These are phyloP conservation scores for Marchantia paleacea DNA, from an alignment of 225 moss, liverwort and hornwort genomes.

Conservation along the genomic window DNA sequence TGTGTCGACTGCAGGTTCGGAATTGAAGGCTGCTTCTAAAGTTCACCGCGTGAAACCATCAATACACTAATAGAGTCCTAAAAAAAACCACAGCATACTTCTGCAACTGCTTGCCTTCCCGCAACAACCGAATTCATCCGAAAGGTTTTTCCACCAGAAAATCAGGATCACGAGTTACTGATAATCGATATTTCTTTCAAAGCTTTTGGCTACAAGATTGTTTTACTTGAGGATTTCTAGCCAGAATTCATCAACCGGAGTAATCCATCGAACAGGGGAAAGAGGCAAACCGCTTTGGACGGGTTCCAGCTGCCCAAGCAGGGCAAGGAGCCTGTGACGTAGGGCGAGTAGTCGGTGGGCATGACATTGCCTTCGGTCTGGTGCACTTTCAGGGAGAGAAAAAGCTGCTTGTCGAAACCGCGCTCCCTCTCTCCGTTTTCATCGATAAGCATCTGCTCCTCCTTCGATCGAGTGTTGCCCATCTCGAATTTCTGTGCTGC, in stretches of 20 bases:
- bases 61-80: not conserved
- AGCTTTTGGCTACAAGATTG: not conserved
- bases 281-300: constrained; percentile 60
- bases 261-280: not conserved
- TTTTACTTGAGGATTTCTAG: too few species aligned
- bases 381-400: constrained; percentile 72
- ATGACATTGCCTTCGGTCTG: constrained; percentile 63
- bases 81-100: not conserved
- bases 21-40: not conserved
- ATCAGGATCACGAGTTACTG: not conserved
- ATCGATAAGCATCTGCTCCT: constrained; percentile 14
- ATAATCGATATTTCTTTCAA: not conserved
- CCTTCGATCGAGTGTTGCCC: constrained; percentile 26
- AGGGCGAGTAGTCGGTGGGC: constrained; percentile 61
- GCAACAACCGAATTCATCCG: not conserved
- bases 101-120: not conserved
- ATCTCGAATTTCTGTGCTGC: not conserved
- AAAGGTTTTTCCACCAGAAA: too few species aligned
- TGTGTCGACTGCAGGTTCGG: not conserved
- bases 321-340: constrained; percentile 74
- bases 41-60: not conserved
- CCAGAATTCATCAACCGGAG: not conserved
- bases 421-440: constrained; percentile 10
- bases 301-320: constrained; percentile 79
- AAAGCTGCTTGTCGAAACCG: constrained; percentile 46